Base-by-base conservation (phyloP, 2,329 filamentous ascomycete genomes). In the Fusarium pilosicola region DNA sequence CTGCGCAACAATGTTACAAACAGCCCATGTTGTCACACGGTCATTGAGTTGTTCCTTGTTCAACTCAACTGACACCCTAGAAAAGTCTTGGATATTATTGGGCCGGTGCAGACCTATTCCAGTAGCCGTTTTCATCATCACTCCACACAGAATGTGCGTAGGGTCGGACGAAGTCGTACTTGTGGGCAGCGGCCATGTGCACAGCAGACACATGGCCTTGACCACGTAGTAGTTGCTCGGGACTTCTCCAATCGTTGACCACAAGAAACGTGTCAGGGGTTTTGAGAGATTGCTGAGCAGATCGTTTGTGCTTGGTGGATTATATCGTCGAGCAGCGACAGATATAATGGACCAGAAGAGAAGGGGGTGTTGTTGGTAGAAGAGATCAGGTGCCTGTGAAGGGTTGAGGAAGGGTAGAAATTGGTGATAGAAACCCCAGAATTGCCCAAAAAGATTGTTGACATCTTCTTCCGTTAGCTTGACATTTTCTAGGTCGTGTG, bases 121-220 rank as follows among this genome's bases (percentile, higher is more conserved):
- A 74, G 94, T 95, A 14, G 94, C 94, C 28, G 93, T 90, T 83
- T 95, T 94, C 90, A 96, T 95, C 92, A 96, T 94, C 70, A 94
- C 90, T 59, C 94, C 93, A 75, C 92, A 92, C 24, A 95, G 85
- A 80, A 94, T 95, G 79, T 95, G 94, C 3, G 93, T 96, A 6
- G 93, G 93, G 75, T 96, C 94, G 13, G 91, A 91, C 11, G 92
- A 92, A 3, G 93, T 94, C 10, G 92, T 94, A 81, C 92, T 94
- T n/a, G 92, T 94, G 2, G 94, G 94, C 42, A 96, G 83, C 11
- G 94, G 93, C 93, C 93, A 96, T 10, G 92, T 93, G 81, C 93
- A 96, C 46, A 95, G 83, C 64, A 96, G 83, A 78, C 93, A 95
- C 75, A 96, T 85, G 5, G 93, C 93, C 83, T 96, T 95, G 80